Conservation (phyloP, 306 rosid genomes). For the Gillenia trifoliata region DNA sequence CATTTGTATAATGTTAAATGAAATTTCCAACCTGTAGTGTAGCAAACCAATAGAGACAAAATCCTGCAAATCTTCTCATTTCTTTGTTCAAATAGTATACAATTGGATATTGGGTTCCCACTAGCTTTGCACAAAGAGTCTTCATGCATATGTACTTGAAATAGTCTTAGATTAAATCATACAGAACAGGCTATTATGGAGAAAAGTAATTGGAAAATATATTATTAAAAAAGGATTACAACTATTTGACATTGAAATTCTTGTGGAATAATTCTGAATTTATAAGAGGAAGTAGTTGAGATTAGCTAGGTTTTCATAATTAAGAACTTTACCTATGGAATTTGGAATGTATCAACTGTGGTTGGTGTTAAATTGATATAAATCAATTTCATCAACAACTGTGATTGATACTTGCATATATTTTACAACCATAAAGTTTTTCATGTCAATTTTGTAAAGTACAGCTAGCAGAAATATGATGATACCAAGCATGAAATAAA, state of each 20-base stretch:
- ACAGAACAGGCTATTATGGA: neutral
- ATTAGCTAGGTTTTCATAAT: neutral
- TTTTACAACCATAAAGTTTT: neutral
- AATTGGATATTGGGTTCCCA: neutral
- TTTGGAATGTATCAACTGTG: neutral
- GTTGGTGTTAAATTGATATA: neutral
- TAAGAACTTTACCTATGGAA: neutral
- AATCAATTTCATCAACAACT: neutral
- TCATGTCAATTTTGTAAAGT: too few species aligned
- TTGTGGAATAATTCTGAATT: neutral
- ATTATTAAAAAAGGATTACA: too few species aligned
- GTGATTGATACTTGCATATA: neutral
- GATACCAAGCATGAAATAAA: too few species aligned
- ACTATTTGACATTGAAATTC: too few species aligned
- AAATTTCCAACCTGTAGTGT: conserved; percentile 8
- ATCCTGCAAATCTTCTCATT: too few species aligned
- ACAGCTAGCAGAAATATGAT: neutral
- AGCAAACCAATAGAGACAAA: neutral
- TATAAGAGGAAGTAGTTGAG: conserved; percentile 8
- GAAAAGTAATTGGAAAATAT: too few species aligned
- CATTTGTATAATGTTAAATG: neutral
- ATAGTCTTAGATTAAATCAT: neutral
- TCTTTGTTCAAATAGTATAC: too few species aligned
- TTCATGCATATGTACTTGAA: neutral
- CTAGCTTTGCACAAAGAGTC: neutral